Evolutionary conservation across 176 grass and related monocot genomes (phyloP), one percentile per base, ranked within the genome.

Genomic region (Paspalum vaginatum): DNA sequence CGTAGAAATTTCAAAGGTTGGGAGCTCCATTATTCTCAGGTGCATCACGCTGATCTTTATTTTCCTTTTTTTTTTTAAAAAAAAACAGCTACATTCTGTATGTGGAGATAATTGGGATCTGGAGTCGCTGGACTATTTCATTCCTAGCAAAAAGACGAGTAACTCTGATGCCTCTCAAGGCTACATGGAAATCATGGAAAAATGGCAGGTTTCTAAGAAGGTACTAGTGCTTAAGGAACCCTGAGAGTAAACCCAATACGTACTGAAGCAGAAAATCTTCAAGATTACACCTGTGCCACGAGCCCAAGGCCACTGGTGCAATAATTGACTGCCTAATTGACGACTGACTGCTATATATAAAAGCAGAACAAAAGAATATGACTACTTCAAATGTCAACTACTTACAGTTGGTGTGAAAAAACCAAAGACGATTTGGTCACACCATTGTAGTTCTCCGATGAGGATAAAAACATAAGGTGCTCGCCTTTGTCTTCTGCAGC

Each of bases 331-430:
- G n/a, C 22, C 18, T 68, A 83, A 47, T 62, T 20, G 71, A 17
- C 13, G 5, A 61, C 51, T 38, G 1, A 32, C 32, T 59, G 13
- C 55, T 55, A 17, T 18, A 51, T 58, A 60, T 52, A 74, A 68
- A 50, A 70, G 11, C 39, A 61, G 17, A 72, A 89, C 27, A 61
- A 16, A 53, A 69, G 0, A 85, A 57, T 13, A 32, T 65, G 55
- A 82, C 79, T 72, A 9, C 81, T 77, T 81, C 78, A 89, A 81
- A 89, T 73, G 83, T 89, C 78, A 85, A 85, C 72, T 85, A 79
- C 77, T 65, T 61, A 76, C 46, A 37, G 64, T 81, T 72, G 65
- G 57, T 43, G 48, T n/a, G 40, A 85, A 65, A 59, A 85, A 85
- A 81, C 48, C 25, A 85, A 65, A 70, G 64, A 71, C 13, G 73